Percentiles rank a stretch among this genome's conserved stretches.
Conservation (phyloP, 179 eudicot genomes). For the Drosera spatulata region DNA sequence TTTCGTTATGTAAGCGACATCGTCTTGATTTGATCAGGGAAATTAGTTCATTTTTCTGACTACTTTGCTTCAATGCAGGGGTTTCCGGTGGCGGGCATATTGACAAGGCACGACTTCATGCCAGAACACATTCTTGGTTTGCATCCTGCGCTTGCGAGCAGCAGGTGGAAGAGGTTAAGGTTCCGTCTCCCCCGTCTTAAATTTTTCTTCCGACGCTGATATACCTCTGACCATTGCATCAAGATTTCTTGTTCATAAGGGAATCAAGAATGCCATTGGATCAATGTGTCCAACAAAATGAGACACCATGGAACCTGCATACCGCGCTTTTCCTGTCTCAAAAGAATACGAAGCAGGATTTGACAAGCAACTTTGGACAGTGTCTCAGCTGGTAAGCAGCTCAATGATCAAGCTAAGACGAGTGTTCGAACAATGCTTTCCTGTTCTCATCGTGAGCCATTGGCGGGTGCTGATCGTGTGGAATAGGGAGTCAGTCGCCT, state of each 20-base stretch:
- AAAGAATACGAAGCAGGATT: no score
- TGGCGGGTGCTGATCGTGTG: no score
- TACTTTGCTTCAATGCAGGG: slow-evolving; percentile 34
- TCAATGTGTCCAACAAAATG: no score
- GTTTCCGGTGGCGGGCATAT: slow-evolving; percentile 72
- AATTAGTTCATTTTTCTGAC: not conserved
- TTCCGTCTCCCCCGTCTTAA: slow-evolving; percentile 32
- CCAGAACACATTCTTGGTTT: slow-evolving; percentile 28
- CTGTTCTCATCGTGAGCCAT: no score
- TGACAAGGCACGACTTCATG: slow-evolving; percentile 76
- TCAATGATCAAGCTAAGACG: no score
- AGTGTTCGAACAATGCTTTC: no score
- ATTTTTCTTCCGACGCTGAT: slow-evolving; percentile 16
- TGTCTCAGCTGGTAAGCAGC: no score
- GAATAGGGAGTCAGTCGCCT: no score
- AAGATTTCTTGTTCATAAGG: not conserved
- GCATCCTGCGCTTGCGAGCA: slow-evolving; percentile 44
- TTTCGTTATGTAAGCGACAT: not conserved
- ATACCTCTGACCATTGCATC: not conserved
- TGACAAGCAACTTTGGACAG: no score
- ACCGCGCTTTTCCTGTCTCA: no score
- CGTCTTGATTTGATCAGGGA: not conserved
- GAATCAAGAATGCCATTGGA: no score
- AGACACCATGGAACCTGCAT: no score
- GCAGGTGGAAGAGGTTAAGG: slow-evolving; percentile 57